Evolutionary conservation across 306 rosid species (phyloP), one percentile per base, ranked within the genome.

Genomic region (Quillaja saponaria): DNA sequence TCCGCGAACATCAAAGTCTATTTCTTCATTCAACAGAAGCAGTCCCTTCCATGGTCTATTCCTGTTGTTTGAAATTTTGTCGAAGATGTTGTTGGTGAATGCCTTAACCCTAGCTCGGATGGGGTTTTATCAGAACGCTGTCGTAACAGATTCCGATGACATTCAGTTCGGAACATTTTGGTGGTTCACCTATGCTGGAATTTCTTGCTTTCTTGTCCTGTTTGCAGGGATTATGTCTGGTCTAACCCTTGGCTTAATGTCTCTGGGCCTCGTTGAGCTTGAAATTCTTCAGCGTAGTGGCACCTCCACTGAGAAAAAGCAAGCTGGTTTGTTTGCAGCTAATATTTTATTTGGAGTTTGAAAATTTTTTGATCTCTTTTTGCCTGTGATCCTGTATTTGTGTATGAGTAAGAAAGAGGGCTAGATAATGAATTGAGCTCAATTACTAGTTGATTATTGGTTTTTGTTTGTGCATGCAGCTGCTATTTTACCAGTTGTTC

Each of bases 201-300:
- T 86, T 65, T 92, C 95, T 6, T 67, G 81, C 34, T 53, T 78
- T 37, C 66, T 92, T 0, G 95, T 92, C 51, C 69, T 86, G 64
- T 92, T 92, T 60, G 99, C 99, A 4, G 99, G 99, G 13, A 84
- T 92, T 15, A 89, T 92, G 99, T 89, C 99, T 7, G 99, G 99
- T 13, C 54, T 92, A 51, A 92, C 99, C 38, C 85, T 92, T 9
- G 99, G 99, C 7, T 90, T 92, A 72, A 92, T 92, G 99, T 92
- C 99, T 49, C 95, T 92, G 8, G 81, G 94, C 54, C 96, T 80
- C 61, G 99, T 92, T 16, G 99, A 92, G 56, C 96, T 92, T 53
- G 99, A 92, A 85, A 92, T 92, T 71, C 87, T 92, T 44, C 87
- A 83, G 71, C 90, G 91, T 4, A 92, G 99, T 31, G 99, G 99